Percentiles rank a stretch among this genome's conserved stretches.
Conservation (phyloP, 805 yeast genomes). For the Wickerhamomyces rabaulensis region DNA sequence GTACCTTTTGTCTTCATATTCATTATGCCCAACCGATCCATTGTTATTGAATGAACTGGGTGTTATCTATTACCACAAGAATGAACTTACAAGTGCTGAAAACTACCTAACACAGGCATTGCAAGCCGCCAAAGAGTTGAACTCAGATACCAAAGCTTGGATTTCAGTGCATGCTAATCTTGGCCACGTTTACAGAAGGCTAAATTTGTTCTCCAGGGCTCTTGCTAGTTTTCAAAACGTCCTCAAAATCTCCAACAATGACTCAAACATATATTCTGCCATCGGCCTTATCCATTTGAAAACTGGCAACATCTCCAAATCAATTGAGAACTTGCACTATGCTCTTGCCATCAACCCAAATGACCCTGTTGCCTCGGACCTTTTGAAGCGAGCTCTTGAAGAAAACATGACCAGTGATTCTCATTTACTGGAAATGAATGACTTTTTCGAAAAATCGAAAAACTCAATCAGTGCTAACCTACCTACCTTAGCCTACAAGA, state of each 20-base stretch:
- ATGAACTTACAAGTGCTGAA: slow-evolving; percentile 65
- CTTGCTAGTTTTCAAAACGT: slow-evolving; percentile 74
- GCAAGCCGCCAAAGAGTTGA: slow-evolving; percentile 58
- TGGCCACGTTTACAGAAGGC: slow-evolving; percentile 80
- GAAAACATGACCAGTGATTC: slow-evolving; percentile 32
- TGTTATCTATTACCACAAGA: slow-evolving; percentile 78
- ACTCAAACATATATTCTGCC: slow-evolving; percentile 74
- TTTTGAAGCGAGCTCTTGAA: slow-evolving; percentile 74
- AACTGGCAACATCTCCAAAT: slow-evolving; percentile 53
- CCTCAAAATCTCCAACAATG: slow-evolving; percentile 59
- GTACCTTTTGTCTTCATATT: slow-evolving; percentile 68
- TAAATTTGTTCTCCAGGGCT: slow-evolving; percentile 59
- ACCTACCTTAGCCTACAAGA: slow-evolving; percentile 25
- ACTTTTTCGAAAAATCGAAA: slow-evolving; percentile 26
- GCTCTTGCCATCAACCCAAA: slow-evolving; percentile 75
- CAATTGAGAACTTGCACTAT: slow-evolving; percentile 73
- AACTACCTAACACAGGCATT: slow-evolving; percentile 65
- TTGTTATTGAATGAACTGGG: slow-evolving; percentile 87
- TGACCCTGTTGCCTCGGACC: slow-evolving; percentile 80
- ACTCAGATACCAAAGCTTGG: slow-evolving; percentile 80
- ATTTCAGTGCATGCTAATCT: slow-evolving; percentile 78
- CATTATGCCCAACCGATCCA: slow-evolving; percentile 83
- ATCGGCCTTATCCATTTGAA: slow-evolving; percentile 80
- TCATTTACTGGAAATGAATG: slow-evolving; percentile 1
- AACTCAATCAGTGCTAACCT: slow-evolving; percentile 21